Evolutionary conservation across 1,139 yeast species (phyloP).

Genomic region (Pichia sp.): DNA sequence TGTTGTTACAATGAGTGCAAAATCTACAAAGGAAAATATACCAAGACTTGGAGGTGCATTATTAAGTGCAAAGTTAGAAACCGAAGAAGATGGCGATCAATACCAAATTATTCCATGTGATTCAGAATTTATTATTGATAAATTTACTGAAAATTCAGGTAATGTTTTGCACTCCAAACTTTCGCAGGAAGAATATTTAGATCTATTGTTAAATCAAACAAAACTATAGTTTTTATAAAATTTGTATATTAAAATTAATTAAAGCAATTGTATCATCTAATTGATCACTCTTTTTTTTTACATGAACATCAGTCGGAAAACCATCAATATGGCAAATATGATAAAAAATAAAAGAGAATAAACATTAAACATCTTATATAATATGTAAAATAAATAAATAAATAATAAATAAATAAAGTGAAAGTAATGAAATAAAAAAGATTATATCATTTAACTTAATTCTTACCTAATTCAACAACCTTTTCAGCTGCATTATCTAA

Average conservation of each 20-base stretch:
- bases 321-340: background rate
- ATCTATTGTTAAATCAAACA: constrained; percentile 24
- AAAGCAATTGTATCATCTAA: background rate
- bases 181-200: constrained; percentile 30
- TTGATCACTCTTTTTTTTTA: background rate
- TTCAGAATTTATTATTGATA: constrained; percentile 21
- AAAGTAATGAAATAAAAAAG: background rate
- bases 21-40: constrained; percentile 49
- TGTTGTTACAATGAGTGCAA: constrained; percentile 72
- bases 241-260: background rate
- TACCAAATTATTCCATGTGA: constrained; percentile 12
- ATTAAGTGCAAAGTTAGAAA: constrained; percentile 63
- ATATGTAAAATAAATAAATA: background rate
- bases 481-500: constrained; percentile 97
- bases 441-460: constrained; percentile 10
- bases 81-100: constrained; percentile 47
- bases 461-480: constrained; percentile 60
- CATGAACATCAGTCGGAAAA: background rate
- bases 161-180: constrained; percentile 30
- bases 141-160: constrained; percentile 34
- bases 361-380: background rate
- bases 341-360: background rate
- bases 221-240: background rate
- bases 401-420: background rate
- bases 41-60: constrained; percentile 76